Evolutionary conservation across 768 basidiomycete species (phyloP), one percentile per base, ranked within the genome.

Genomic region (Naganishia randhawae): DNA sequence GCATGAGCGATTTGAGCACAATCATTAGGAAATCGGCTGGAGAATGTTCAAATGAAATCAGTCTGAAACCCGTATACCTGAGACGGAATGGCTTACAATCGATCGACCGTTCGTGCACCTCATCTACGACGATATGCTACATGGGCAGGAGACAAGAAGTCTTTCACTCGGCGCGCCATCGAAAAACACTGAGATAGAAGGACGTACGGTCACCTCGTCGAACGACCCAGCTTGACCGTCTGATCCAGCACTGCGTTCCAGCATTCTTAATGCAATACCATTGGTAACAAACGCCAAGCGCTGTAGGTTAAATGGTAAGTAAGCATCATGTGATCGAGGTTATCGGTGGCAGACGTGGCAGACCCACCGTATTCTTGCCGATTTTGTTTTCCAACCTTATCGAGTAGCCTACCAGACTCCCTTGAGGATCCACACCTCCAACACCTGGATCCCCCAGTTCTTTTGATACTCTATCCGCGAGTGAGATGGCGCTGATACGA

Each of bases 71-170:
- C 16, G 29, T 13, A 14, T 11, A 13, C 39, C 10, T 17, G 22
- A 27, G 27, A 41, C 0, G 10, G 11, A 27, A 53, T 1, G 33
- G 69, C 72, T 42, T 29, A 61, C 57, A 94, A 76, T 99, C 95
- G 72, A 99, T 96, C 8, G 88, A 91, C 25, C 95, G 88, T 82
- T 99, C 95, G 74, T 99, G 95, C 64, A 90, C 91, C 82, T 99
- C 95, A 73, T 99, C 95, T 50, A 98, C 89, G 68, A 99, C 89
- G 76, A 99, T 87, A 75, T 96, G 93, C 91, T 92, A 63, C 5
- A 19, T 3, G 68, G 35, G 37, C n/a, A 39, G 9, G 57, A 32
- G 17, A 62, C 19, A 53, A n/a, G 66, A 25, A 5, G 51, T 48
- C 29, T 45, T 50, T 53, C 55, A 71, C 14, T 17, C 17, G 1